Evolutionary conservation across 1,139 yeast species (phyloP).

Genomic region (Saccharomyces pastorianus): DNA sequence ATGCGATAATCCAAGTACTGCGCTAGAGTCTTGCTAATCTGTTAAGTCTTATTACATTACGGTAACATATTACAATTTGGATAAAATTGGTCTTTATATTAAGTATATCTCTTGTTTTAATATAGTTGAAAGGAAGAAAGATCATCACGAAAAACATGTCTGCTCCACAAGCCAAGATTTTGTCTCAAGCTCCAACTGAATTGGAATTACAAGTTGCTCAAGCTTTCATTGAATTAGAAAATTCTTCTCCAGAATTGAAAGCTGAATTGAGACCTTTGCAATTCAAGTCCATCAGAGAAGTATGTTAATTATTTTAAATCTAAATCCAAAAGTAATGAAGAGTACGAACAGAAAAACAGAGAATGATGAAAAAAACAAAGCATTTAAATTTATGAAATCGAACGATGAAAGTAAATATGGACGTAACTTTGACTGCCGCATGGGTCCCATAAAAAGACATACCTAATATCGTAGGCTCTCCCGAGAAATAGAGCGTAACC

Average conservation of each 20-base stretch:
- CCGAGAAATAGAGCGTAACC: neutral
- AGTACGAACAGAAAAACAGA: neutral
- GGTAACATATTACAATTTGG: neutral
- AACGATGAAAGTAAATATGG: neutral
- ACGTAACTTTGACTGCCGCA: neutral
- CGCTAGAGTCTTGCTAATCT: neutral
- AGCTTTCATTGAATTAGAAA: conserved; percentile 96
- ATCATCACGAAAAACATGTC: conserved; percentile 3
- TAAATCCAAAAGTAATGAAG: neutral
- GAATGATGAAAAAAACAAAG: neutral
- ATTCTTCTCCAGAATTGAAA: conserved; percentile 88
- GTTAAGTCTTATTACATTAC: neutral
- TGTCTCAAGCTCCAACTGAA: conserved; percentile 88
- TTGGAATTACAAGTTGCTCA: conserved; percentile 99
- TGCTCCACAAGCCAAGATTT: conserved; percentile 48
- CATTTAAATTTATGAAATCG: neutral
- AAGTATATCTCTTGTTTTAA: neutral
- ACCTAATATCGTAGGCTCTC: neutral
- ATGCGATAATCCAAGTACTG: neutral
- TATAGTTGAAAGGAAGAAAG: neutral
- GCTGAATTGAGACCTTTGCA: conserved; percentile 97
- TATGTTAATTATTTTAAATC: conserved; percentile 29
- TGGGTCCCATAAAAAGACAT: neutral
- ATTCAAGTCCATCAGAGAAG: conserved; percentile 96
- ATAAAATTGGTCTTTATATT: neutral